Evolutionary conservation across 2,329 filamentous ascomycete species (phyloP).

Genomic region (Rhinocladiella mackenziei): DNA sequence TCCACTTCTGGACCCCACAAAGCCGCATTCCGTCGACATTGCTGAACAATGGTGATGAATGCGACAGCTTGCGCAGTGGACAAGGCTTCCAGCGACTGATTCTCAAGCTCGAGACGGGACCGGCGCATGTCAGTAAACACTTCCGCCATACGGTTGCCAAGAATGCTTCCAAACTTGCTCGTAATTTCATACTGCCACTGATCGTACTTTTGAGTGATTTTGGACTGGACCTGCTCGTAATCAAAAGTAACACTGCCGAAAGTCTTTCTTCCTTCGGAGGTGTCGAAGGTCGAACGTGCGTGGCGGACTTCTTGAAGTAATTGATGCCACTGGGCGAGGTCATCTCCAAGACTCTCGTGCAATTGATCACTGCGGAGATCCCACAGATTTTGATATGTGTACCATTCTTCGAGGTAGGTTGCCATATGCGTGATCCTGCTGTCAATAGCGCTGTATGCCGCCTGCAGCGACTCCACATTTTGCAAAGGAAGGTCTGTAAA

Average conservation of each 20-base stretch:
- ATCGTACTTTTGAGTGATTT: conserved; percentile 98
- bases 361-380: conserved; percentile 95
- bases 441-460: conserved; percentile 80
- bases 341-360: conserved; percentile 84
- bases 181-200: conserved; percentile 99
- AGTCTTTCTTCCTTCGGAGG: conserved; percentile 83
- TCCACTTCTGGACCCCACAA: conserved; percentile 94
- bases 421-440: conserved; percentile 75
- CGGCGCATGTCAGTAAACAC: conserved; percentile 89
- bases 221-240: conserved; percentile 97
- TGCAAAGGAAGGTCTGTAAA: conserved; percentile 82
- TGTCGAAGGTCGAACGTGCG: conserved; percentile 93
- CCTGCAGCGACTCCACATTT: conserved; percentile 72
- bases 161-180: conserved; percentile 82
- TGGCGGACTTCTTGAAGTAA: conserved; percentile 96
- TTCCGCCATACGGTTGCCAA: conserved; percentile 86
- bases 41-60: conserved; percentile 97
- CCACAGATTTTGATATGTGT: conserved; percentile 98
- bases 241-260: conserved; percentile 95
- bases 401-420: conserved; percentile 91
- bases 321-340: conserved; percentile 89
- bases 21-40: conserved; percentile 89
- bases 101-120: conserved; percentile 83
- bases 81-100: conserved; percentile 85
- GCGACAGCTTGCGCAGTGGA: conserved; percentile 96